Conservation (phyloP, 176 grass and related monocot species). For the Avena sativa region DNA sequence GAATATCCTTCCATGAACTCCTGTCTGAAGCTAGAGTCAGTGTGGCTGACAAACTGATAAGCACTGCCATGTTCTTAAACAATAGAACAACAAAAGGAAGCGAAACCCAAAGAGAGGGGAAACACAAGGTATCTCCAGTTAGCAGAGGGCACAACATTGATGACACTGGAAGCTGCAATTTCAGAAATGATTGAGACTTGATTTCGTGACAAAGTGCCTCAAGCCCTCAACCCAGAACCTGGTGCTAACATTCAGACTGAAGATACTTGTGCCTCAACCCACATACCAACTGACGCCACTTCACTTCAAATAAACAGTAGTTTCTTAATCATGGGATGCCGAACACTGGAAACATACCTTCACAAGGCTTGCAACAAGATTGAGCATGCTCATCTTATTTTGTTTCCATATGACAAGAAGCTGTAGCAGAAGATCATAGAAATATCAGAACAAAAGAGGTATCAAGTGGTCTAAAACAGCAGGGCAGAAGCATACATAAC, state of each 20-base stretch:
- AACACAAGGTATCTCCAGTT: conserved; percentile 20
- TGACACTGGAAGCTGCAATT: not conserved
- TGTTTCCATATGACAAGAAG: conserved; percentile 84
- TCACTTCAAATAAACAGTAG: conserved; percentile 12
- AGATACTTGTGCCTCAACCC: conserved; percentile 2
- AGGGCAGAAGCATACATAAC: conserved; percentile 8
- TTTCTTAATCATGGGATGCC: conserved; percentile 4
- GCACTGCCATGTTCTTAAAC: not conserved
- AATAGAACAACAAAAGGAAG: not conserved
- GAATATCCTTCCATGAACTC: conserved; percentile 96
- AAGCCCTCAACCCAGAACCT: not conserved
- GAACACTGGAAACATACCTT: conserved; percentile 61
- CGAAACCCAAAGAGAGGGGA: not conserved
- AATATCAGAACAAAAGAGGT: conserved; percentile 39
- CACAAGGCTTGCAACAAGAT: conserved; percentile 80
- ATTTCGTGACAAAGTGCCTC: not conserved
- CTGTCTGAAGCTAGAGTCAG: conserved; percentile 64
- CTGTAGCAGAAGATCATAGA: conserved; percentile 48
- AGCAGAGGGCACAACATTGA: not conserved
- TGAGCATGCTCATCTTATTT: conserved; percentile 95
- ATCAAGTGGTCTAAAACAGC: conserved; percentile 6
- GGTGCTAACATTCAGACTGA: conserved; percentile 1
- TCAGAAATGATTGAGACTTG: conserved; percentile 2
- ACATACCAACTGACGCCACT: conserved; percentile 1
- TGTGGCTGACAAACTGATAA: conserved; percentile 19